Conservation (phyloP, 257 asterid genomes). For the Solanum tarijense region DNA sequence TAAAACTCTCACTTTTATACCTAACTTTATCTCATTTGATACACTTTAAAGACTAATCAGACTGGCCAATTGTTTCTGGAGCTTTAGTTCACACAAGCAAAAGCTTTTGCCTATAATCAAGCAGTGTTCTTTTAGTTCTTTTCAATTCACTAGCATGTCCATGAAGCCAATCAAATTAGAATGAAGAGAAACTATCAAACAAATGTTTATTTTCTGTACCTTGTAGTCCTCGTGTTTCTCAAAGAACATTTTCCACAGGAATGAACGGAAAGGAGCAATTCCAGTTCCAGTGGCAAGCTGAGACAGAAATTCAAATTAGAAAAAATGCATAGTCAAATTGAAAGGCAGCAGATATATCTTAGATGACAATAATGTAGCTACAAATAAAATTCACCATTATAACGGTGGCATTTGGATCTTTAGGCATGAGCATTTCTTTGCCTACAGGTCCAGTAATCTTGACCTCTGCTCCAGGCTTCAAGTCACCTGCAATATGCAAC, state of each 20-base stretch:
- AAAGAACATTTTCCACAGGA: slow-evolving; percentile 95
- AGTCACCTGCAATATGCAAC: slow-evolving; percentile 48
- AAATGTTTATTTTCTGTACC: slow-evolving; percentile 27
- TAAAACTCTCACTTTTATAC: not conserved
- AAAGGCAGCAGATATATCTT: not conserved
- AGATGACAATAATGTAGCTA: not conserved
- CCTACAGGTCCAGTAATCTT: slow-evolving; percentile 96
- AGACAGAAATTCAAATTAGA: not conserved
- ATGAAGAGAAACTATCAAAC: not conserved
- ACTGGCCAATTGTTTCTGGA: not conserved
- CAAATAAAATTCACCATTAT: slow-evolving; percentile 40
- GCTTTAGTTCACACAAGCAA: not conserved
- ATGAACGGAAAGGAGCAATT: slow-evolving; percentile 91
- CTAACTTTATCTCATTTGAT: not conserved
- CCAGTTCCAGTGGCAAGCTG: slow-evolving; percentile 98
- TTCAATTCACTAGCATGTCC: not conserved
- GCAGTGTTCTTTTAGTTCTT: not conserved
- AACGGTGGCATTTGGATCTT: slow-evolving; percentile 80
- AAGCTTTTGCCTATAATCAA: not conserved
- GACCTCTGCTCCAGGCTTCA: slow-evolving; percentile 83
- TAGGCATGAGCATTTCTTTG: slow-evolving; percentile 98
- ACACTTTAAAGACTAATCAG: not conserved
- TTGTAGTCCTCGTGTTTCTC: slow-evolving; percentile 86
- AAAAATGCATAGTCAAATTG: not conserved
- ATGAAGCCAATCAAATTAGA: not conserved